Base-by-base conservation (phyloP, 345 rosid genomes). In the Melaleuca alternifolia region DNA sequence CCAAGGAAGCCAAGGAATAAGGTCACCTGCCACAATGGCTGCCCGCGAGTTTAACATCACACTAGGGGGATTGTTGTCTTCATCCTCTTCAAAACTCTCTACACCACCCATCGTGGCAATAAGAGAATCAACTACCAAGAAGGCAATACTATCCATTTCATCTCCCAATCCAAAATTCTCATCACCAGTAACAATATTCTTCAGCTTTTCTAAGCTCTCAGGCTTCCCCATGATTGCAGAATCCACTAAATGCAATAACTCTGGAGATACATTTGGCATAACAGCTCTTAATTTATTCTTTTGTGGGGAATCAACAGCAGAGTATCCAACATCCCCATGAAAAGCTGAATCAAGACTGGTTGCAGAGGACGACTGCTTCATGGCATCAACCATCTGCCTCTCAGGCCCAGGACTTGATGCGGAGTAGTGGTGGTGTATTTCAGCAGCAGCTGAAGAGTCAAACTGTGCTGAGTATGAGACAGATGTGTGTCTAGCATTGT, bases 61-160 rank as follows among this genome's bases (percentile, higher is more conserved):
- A 89, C 99, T 97, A 75, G 99, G 99, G 90, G 99, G 99, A 88
- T 94, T 96, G 87, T 90, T 93, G 86, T 96, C 99, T 85, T 92
- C 99, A 86, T 96, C 98, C 90, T 97, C 96, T 87, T 95, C 99
- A 89, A 96, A 97, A 91, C 99, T 94, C 93, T 97, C 99, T 88
- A 97, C 98, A 82, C 99, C 99, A 86, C 99, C 99, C 99, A 97
- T 97, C 76, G 99, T 97, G 87, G 98, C 98, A 91, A 97, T 90
- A 85, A 97, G 98, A 76, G 99, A 97, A 92, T 97, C 99, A 87
- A 97, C 95, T 89, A 97, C 96, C 92, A 93, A 91, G 91, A 91
- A 95, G 51, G 99, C 95, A 83, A 94, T 91, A 91, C 92, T 89
- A 91, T 97, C 98, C 37, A 94, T 83, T 89, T 96, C 98, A 85